A percentile compares a stretch with the other conserved stretches of the same genome.
phyloP scores from a whole-genome alignment of 768 basidiomycete genomes.

The Hemileccinum rubropunctum region DNA sequence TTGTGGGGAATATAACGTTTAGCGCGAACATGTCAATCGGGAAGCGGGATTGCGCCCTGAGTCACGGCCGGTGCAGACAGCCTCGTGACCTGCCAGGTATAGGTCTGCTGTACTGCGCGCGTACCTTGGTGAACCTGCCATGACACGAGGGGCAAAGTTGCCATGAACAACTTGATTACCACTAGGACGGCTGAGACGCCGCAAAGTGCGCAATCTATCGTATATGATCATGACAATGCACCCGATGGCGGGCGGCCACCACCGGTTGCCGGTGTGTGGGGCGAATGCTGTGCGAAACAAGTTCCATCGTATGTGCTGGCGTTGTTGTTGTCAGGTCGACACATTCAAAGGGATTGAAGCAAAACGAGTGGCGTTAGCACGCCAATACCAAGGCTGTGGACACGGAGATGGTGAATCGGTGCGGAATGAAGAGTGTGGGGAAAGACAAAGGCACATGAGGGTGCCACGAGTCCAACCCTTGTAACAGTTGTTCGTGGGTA shows the following conservation, averaged over 20 bases:
- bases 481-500: not conserved
- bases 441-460: not conserved
- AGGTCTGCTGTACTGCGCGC: not conserved
- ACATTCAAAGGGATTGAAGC: not conserved
- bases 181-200: not conserved
- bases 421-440: slow-evolving; percentile 10
- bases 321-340: slow-evolving; percentile 9
- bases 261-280: not conserved
- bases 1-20: slow-evolving; percentile 26
- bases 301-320: not conserved
- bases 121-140: slow-evolving; percentile 5
- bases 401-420: slow-evolving; percentile 1
- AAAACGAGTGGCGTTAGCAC: not conserved
- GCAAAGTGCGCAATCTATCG: not conserved
- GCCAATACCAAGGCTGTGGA: not conserved
- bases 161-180: not conserved
- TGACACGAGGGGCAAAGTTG: not conserved
- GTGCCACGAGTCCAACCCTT: slow-evolving; percentile 1
- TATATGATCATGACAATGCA: not conserved
- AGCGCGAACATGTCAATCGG: slow-evolving; percentile 11
- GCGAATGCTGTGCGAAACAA: slow-evolving; percentile 4
- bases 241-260: too few species aligned
- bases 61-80: not conserved
- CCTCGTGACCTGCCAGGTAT: slow-evolving; percentile 11
- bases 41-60: slow-evolving; percentile 16